Base-by-base conservation (phyloP, 495 filamentous ascomycete genomes). In the Cercophora sp. region DNA sequence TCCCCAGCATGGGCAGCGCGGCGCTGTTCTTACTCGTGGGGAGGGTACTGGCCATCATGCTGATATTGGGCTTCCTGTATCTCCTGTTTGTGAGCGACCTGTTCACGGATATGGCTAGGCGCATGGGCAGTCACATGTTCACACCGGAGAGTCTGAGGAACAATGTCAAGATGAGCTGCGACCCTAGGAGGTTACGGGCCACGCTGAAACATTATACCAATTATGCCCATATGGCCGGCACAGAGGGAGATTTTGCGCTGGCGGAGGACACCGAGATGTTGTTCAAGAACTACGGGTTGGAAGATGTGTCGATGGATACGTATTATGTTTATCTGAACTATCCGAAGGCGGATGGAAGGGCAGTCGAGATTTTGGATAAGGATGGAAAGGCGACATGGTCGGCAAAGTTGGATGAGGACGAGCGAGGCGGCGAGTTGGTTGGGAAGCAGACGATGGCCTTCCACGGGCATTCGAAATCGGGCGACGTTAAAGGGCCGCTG, bases 321-420 rank as follows among this genome's bases (percentile, higher is more conserved):
- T 96, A 88, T 67, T 76, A 87, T 57, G 91, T 94, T 2, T 97
- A 96, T 65, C 67, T 97, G 54, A 96, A 97, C 69, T 97, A 94
- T 58, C 91, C 93, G 6, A 88, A 79, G 58, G 62, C 71, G 1
- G 85, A 77, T 43, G 91, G 90, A 2, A 75, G 93, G 58, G 82
- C 83, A 61, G 85, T 99, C 50, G 82, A 89, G 41, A 88, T 97
- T 46, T 68, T 96, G 40, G 70, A 72, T 3, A 54, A 60, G 0
- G 84, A 87, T 43, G 88, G 87, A 19, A 76, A 82, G 48, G 61
- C 83, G 37, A 70, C 62, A 3, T 97, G 93, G 92, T 79, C 86
- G 57, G 93, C 92, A n/a, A 76, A 76, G 18, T 70, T 97, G 29
- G 92, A 98, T 59, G 93, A 96, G 70, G 74, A 82, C 23, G 65